Base-by-base conservation (phyloP, 2,329 filamentous ascomycete genomes). In the Claviceps sp. region DNA sequence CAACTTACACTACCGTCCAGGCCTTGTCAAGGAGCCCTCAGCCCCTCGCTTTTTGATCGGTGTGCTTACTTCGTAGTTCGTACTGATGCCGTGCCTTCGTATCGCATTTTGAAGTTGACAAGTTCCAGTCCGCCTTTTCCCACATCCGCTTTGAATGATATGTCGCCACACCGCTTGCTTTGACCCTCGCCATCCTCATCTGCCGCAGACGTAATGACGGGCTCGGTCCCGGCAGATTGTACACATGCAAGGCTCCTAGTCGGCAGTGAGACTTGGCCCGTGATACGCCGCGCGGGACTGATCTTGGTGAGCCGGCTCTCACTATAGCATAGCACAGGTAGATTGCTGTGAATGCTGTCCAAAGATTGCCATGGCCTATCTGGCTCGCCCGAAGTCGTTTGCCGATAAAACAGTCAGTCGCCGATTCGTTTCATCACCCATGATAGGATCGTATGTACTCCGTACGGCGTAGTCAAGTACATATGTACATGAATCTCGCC, bases 361-460 rank as follows among this genome's bases (percentile, higher is more conserved):
- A 96, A 61, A 95, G 75, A 69, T 85, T 84, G n/a, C 88, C 89
- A 50, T 94, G 80, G 44, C 2, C 90, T 90, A 66, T 96, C 90
- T 1, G 88, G 88, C 55, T 80, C 79, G 47, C 83, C 83, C 23
- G 76, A 66, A 1, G 78, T 78, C 4, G 78, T 74, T 62, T 89
- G 80, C 52, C 76, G 71, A 70, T 89, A 91, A 68, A 89, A 88
- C 38, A 83, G 71, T 51, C 38, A 83, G 71, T 51, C 85, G 80
- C 61, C 80, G 77, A 66, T 86, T 83, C 52, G 76, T 77, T 50
- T 87, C 73, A n/a, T 68, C 69, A 38, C 85, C 85, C 1, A 78
- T 81, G n/a, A 67, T 63, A 26, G 26, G 26, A 26, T 26, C 26
- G 26, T 26, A 26, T 1, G 70, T 61, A 58, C 85, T 73, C 7